These are phyloP conservation scores for Mucor piriformis DNA, from an alignment of 371 early-diverging fungal genomes.

Conservation along the genomic window DNA sequence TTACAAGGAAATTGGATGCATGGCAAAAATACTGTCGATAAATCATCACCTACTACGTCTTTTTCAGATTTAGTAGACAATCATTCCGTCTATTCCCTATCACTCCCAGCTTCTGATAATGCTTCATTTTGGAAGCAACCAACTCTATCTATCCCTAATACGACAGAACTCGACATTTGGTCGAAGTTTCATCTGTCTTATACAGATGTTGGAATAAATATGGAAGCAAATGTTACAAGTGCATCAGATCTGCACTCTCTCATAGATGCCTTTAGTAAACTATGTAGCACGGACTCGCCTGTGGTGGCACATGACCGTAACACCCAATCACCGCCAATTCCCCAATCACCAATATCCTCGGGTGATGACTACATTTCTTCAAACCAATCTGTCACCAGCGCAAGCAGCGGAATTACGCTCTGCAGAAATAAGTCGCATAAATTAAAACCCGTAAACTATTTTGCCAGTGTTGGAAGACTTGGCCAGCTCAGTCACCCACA, in stretches of 20 bases:
- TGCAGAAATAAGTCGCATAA: constrained; percentile 42
- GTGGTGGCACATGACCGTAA: constrained; percentile 15
- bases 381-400: constrained; percentile 15
- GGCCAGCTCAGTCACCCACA: constrained; percentile 33
- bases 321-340: constrained; percentile 11
- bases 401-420: constrained; percentile 23
- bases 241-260: constrained; percentile 36
- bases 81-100: constrained; percentile 10
- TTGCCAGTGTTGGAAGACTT: constrained; percentile 29
- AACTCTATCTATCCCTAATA: constrained; percentile 1
- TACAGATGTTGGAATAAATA: constrained; percentile 33
- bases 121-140: constrained; percentile 14
- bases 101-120: constrained; percentile 6
- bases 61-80: not conserved
- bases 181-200: constrained; percentile 37
- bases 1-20: not conserved
- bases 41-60: not conserved
- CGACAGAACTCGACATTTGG: constrained; percentile 15
- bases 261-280: constrained; percentile 34
- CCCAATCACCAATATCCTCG: constrained; percentile 17
- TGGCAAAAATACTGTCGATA: not conserved
- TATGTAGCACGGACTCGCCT: constrained; percentile 21
- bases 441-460: constrained; percentile 45
- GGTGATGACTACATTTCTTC: constrained; percentile 12
- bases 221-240: constrained; percentile 39